Conservation (phyloP, 2,329 filamentous ascomycete species). For the Exserohilum turcica region DNA sequence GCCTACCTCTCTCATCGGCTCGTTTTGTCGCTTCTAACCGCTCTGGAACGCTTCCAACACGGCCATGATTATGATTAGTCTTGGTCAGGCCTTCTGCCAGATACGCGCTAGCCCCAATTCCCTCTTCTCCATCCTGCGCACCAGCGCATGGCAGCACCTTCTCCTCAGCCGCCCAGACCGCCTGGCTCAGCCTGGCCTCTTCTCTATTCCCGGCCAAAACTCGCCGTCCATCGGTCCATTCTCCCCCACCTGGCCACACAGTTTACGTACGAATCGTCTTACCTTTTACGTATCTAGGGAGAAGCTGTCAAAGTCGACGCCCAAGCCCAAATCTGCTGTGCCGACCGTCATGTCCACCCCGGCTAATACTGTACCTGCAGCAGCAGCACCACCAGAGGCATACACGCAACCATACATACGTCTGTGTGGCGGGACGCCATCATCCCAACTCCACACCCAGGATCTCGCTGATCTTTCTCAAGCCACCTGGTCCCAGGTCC, state of each 20-base stretch:
- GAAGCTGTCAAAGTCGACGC: constrained; percentile 2
- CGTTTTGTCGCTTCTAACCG: constrained; percentile 31
- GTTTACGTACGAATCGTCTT: constrained; percentile 13
- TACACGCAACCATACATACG: constrained; percentile 29
- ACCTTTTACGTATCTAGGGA: constrained; percentile 11
- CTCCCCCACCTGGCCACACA: constrained; percentile 8
- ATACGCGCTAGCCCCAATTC: constrained; percentile 14
- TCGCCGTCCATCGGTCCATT: constrained; percentile 13
- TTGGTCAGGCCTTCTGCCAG: constrained; percentile 6
- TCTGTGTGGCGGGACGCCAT: constrained; percentile 38
- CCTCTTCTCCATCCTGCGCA: not conserved
- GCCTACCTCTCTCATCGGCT: constrained; percentile 24
- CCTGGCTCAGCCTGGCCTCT: constrained; percentile 12
- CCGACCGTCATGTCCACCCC: constrained; percentile 6
- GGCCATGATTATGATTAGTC: constrained; percentile 20
- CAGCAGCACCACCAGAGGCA: constrained; percentile 29
- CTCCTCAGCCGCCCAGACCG: constrained; percentile 13
- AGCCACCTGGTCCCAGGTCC: constrained; percentile 30
- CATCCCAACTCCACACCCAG: constrained; percentile 29
- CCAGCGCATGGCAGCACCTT: constrained; percentile 2
- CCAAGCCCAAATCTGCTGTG: constrained; percentile 1
- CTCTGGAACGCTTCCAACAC: constrained; percentile 24
- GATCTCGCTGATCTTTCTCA: constrained; percentile 37
- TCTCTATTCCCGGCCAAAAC: constrained; percentile 13
- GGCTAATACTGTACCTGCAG: constrained; percentile 40